phyloP scores from a whole-genome alignment of 495 filamentous ascomycete genomes.

The Tirmania nivea region DNA sequence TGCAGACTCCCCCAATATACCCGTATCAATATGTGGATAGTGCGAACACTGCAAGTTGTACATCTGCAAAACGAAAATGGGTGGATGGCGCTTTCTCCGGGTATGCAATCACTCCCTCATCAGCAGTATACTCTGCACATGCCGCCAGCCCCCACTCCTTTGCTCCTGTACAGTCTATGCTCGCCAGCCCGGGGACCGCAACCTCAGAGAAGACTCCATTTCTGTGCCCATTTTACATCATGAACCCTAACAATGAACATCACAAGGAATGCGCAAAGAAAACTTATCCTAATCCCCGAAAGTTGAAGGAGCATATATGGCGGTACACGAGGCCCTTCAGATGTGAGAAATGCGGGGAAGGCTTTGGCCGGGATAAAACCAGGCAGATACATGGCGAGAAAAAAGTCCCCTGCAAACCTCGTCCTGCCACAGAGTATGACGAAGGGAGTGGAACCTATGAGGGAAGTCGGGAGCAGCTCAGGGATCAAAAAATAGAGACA shows the following conservation, averaged over 20 bases:
- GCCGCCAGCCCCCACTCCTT: not conserved
- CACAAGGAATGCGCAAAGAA: constrained; percentile 12
- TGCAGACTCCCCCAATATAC: not conserved
- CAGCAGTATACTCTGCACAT: not conserved
- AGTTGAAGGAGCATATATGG: constrained; percentile 20
- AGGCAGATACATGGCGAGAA: constrained; percentile 14
- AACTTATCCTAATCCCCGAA: constrained; percentile 16
- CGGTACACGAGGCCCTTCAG: constrained; percentile 17
- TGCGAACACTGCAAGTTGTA: not conserved
- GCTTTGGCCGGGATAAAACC: constrained; percentile 19
- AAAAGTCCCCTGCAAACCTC: constrained; percentile 13
- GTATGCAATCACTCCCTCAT: not conserved
- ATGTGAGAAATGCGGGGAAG: constrained; percentile 11
- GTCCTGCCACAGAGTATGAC: not conserved
- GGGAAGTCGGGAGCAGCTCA: constrained; percentile 7
- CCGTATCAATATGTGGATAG: not conserved
- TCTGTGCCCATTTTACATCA: constrained; percentile 12
- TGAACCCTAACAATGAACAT: not conserved
- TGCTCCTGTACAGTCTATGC: not conserved
- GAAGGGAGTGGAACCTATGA: constrained; percentile 5
- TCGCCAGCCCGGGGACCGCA: not conserved
- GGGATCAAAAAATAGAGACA: constrained; percentile 10
- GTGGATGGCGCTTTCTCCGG: not conserved
- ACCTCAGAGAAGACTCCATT: constrained; percentile 4
- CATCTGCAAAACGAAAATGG: not conserved